Percentiles rank a stretch among this genome's conserved stretches.
These are phyloP conservation scores for Termitomyces sp. DNA, from an alignment of 768 basidiomycete species.

Conservation along the genomic window DNA sequence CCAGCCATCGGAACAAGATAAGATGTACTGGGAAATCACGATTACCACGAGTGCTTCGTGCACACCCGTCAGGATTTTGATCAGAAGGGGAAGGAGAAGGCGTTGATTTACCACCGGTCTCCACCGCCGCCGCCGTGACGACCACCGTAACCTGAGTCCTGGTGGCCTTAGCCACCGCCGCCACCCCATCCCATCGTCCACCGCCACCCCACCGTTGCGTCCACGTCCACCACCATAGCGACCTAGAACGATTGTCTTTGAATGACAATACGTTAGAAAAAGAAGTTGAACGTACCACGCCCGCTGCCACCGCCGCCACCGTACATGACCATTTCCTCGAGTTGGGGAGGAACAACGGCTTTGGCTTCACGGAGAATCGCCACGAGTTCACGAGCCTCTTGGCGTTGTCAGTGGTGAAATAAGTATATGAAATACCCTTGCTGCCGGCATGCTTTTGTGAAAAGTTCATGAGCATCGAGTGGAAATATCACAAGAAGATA, in stretches of 20 bases:
- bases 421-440: conserved; percentile 91
- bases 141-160: conserved; percentile 39
- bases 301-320: conserved; percentile 60
- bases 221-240: conserved; percentile 55
- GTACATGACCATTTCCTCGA: conserved; percentile 91
- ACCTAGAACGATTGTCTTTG: conserved; percentile 29
- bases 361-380: too few relatives aligned
- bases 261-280: conserved; percentile 5
- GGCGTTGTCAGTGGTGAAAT: conserved; percentile 95
- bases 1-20: conserved; percentile 31
- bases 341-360: conserved; percentile 86
- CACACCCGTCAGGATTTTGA: conserved; percentile 45
- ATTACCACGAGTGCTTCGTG: not conserved
- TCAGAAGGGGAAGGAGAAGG: not conserved
- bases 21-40: too few relatives aligned
- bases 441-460: conserved; percentile 72
- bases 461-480: conserved; percentile 5
- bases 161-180: conserved; percentile 33
- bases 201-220: conserved; percentile 36
- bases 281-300: conserved; percentile 42
- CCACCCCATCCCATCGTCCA: conserved; percentile 40
- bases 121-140: conserved; percentile 32
- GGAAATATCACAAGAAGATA: not conserved
- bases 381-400: conserved; percentile 93
- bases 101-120: conserved; percentile 22